These are phyloP conservation scores for Ganoderma resinaceum DNA, from an alignment of 1,284 basidiomycete genomes.

Conservation along the genomic window DNA sequence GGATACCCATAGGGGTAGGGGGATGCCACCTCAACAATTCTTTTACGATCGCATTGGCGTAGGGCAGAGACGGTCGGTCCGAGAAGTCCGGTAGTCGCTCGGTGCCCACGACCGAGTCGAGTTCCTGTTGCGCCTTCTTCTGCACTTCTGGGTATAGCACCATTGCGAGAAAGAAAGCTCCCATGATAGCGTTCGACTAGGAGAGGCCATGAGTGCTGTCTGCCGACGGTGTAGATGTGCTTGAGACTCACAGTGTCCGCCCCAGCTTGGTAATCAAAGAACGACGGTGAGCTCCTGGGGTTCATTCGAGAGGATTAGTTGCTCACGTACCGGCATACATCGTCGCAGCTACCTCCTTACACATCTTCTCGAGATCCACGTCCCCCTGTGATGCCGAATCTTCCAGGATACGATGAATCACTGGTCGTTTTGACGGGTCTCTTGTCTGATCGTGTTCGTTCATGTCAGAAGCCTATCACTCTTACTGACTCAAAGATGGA, in stretches of 20 bases:
- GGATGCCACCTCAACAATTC: conserved; percentile 44
- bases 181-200: conserved; percentile 22
- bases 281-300: neutral
- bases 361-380: neutral
- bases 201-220: neutral
- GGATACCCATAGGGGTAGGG: conserved; percentile 16
- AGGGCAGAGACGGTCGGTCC: conserved; percentile 44
- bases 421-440: conserved; percentile 9
- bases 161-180: conserved; percentile 41
- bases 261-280: conserved; percentile 12
- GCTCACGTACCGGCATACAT: conserved; percentile 24
- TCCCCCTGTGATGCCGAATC: conserved; percentile 12
- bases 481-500: too few relatives aligned
- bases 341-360: conserved; percentile 17
- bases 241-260: conserved; percentile 22
- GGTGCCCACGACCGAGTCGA: conserved; percentile 44
- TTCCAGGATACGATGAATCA: conserved; percentile 14
- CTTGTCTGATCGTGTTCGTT: neutral
- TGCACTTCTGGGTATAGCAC: conserved; percentile 44
- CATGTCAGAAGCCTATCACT: too few relatives aligned
- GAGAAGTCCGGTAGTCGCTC: conserved; percentile 55
- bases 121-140: conserved; percentile 36
- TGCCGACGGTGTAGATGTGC: too few relatives aligned
- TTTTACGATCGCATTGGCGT: conserved; percentile 41
- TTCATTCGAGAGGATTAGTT: neutral